phyloP scores from a whole-genome alignment of 495 filamentous ascomycete species.

The Aspergillus mulundensis region DNA sequence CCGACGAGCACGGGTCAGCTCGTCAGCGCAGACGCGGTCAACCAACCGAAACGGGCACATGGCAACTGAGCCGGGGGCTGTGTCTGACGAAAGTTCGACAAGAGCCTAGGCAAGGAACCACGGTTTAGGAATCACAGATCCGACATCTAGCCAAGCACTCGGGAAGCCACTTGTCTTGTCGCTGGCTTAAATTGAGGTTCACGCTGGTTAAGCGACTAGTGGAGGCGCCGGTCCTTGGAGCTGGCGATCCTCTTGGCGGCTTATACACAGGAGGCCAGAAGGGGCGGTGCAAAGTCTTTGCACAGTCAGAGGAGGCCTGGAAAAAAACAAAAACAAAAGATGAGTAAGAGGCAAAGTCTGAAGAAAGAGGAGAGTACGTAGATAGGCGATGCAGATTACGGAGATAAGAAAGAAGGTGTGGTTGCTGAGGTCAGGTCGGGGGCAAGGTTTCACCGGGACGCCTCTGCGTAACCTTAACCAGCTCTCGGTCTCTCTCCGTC shows the following conservation, averaged over 20 bases:
- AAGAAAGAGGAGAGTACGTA: not conserved
- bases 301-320: not conserved
- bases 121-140: slow-evolving; percentile 17
- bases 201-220: slow-evolving; percentile 2
- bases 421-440: not conserved
- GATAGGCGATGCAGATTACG: not conserved
- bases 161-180: slow-evolving; percentile 9
- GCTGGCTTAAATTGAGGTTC: slow-evolving; percentile 5
- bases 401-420: slow-evolving; percentile 8
- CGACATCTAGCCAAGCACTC: slow-evolving; percentile 17
- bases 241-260: slow-evolving; percentile 15
- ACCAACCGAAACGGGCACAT: slow-evolving; percentile 6
- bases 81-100: slow-evolving; percentile 14
- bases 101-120: slow-evolving; percentile 14
- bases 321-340: not conserved
- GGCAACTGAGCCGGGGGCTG: slow-evolving; percentile 23
- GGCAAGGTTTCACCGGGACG: slow-evolving; percentile 1
- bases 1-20: slow-evolving; percentile 12
- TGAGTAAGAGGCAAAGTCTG: not conserved
- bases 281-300: slow-evolving; percentile 9
- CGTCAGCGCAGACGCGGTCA: not conserved
- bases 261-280: not conserved
- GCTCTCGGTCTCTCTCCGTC: not conserved
- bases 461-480: not conserved
- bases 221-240: slow-evolving; percentile 13